phyloP scores from a whole-genome alignment of 495 filamentous ascomycete genomes.

The Alectoria sarmentosa region DNA sequence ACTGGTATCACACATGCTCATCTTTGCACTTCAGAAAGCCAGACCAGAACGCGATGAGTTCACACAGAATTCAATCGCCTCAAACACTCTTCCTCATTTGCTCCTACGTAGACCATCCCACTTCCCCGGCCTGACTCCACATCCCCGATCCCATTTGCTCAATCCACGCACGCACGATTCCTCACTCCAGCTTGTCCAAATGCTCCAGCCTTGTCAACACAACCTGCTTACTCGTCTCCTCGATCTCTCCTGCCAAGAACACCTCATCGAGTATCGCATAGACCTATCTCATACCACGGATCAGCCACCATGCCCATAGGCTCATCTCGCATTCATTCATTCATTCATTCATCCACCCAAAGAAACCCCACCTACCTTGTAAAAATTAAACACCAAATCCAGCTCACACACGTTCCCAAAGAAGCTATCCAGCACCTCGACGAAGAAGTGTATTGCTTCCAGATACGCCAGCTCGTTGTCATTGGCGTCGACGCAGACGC shows the following conservation, averaged over 20 bases:
- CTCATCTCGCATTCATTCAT: neutral
- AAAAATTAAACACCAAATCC: slow-evolving; percentile 98
- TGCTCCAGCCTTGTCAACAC: slow-evolving; percentile 91
- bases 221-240: slow-evolving; percentile 97
- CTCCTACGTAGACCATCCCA: neutral
- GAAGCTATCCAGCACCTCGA: slow-evolving; percentile 96
- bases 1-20: neutral
- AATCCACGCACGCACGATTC: neutral
- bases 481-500: slow-evolving; percentile 97
- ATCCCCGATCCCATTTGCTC: neutral
- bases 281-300: slow-evolving; percentile 47
- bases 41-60: too few relatives aligned
- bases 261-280: slow-evolving; percentile 98
- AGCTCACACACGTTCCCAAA: slow-evolving; percentile 99
- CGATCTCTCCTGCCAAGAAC: slow-evolving; percentile 92
- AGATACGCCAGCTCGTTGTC: slow-evolving; percentile 97
- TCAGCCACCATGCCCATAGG: slow-evolving; percentile 28
- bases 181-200: slow-evolving; percentile 88
- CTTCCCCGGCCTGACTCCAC: neutral
- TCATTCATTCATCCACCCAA: neutral
- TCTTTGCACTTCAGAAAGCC: neutral
- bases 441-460: slow-evolving; percentile 98
- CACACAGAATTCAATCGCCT: neutral
- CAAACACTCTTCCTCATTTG: neutral
- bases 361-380: slow-evolving; percentile 51